Evolutionary conservation across 176 grass and related monocot species (phyloP), one percentile per base, ranked within the genome.

Genomic region (Lolium rigidum): DNA sequence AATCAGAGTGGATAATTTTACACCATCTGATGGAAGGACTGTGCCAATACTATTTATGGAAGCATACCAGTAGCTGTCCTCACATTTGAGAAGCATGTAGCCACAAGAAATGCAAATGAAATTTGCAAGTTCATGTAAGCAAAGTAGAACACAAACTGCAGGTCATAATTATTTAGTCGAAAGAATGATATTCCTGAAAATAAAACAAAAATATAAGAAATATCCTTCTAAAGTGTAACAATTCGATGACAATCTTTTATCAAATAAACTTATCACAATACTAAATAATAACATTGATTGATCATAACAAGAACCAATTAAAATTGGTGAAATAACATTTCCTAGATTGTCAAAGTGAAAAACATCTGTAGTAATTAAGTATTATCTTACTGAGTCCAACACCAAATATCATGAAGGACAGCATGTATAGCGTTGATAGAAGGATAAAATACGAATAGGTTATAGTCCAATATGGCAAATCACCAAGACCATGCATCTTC

Each of bases 401-500:
- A 79, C 95, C 95, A 87, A 89, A 92, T 87, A 94, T 9, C 59
- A 91, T 89, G 85, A 97, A 92, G 84, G 86, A 92, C 76, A 97
- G 54, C 73, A 89, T 59, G 50, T 97, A 97, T 66, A 94, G 56
- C 24, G 83, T 48, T 28, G 92, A 97, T 14, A 97, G 74, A 82
- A 90, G 77, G 31, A 94, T 84, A 87, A 97, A 97, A 83, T 97
- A 97, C 57, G 79, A 83, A 77, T 94, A 97, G 3, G 95, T 91
- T 87, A 97, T 97, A 85, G 88, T 73, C 95, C 95, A 97, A 59
- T 94, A 97, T 5, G 95, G 88, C 17, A 87, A 85, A 90, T 92
- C 90, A 54, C 89, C 86, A 59, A 97, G 89, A 77, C 92, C 95
- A 85, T 97, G 92, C 95, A 97, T 92, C 85, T 97, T 97, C 95